Evolutionary conservation across 257 asterid species (phyloP).

Genomic region (Paulownia fortunei): DNA sequence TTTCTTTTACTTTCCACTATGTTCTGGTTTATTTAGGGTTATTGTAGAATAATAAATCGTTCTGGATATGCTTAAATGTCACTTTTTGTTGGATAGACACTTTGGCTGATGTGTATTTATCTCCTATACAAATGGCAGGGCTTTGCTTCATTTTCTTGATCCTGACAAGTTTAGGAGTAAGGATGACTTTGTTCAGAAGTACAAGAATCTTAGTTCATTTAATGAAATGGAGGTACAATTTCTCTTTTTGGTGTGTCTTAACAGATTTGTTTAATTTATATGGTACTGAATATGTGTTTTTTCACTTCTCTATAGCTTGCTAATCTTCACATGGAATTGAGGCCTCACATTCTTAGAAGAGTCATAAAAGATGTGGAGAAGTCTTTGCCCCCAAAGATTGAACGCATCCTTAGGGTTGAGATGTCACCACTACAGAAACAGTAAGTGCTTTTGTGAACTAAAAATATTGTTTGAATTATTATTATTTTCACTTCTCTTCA

Average conservation of each 20-base stretch:
- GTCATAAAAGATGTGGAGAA: slow-evolving; percentile 99
- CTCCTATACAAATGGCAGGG: slow-evolving; percentile 60
- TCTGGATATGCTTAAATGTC: slow-evolving; percentile 3
- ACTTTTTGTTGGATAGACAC: background rate
- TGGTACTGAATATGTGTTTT: background rate
- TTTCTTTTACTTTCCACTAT: too few species aligned
- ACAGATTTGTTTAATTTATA: too few species aligned
- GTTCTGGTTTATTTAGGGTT: background rate
- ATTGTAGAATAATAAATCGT: slow-evolving; percentile 2
- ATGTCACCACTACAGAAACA: slow-evolving; percentile 99
- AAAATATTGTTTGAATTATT: slow-evolving; percentile 13
- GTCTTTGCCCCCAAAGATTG: slow-evolving; percentile 99
- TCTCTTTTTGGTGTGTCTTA: background rate
- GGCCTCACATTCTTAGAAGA: slow-evolving; percentile 98
- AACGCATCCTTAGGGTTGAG: slow-evolving; percentile 98
- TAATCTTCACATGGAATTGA: slow-evolving; percentile 96
- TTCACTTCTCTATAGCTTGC: slow-evolving; percentile 66
- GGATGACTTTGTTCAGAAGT: slow-evolving; percentile 92
- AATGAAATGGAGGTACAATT: slow-evolving; percentile 80
- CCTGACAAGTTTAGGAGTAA: slow-evolving; percentile 84
- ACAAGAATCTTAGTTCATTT: slow-evolving; percentile 94
- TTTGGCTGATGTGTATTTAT: slow-evolving; percentile 27
- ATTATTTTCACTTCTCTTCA: background rate
- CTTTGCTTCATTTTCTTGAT: slow-evolving; percentile 99
- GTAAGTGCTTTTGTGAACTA: slow-evolving; percentile 43